Evolutionary conservation across 805 yeast genomes (phyloP).

Genomic region (Grigorovia yakushimaensis): DNA sequence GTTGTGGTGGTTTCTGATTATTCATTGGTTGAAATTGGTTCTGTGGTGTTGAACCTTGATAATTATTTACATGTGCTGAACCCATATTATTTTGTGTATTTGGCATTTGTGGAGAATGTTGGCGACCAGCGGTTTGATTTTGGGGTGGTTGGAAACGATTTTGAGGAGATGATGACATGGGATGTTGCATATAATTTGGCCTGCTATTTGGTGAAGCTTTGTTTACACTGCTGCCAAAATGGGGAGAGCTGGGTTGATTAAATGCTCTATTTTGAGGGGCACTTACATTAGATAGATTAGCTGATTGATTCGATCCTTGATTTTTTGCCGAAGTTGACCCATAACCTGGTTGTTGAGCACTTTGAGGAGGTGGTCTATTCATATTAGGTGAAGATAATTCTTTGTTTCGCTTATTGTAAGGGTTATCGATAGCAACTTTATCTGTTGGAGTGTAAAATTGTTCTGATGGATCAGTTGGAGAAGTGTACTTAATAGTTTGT

Average conservation of each 20-base stretch:
- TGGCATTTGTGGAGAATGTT: neutral
- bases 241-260: neutral
- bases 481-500: neutral
- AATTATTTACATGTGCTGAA: neutral
- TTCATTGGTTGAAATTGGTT: neutral
- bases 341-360: neutral
- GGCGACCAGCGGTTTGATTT: neutral
- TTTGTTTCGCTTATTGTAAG: neutral
- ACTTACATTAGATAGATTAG: neutral
- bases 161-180: neutral
- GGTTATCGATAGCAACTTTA: neutral
- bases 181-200: neutral
- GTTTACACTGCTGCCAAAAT: neutral
- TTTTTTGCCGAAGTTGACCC: neutral
- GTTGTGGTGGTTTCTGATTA: neutral
- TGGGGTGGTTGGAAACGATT: neutral
- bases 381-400: neutral
- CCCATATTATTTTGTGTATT: neutral
- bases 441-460: neutral
- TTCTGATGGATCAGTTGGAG: neutral
- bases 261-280: neutral
- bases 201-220: neutral
- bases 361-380: neutral
- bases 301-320: neutral
- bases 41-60: neutral